phyloP scores from a whole-genome alignment of 768 basidiomycete genomes.

The Chalciporus sphaerocephalus region DNA sequence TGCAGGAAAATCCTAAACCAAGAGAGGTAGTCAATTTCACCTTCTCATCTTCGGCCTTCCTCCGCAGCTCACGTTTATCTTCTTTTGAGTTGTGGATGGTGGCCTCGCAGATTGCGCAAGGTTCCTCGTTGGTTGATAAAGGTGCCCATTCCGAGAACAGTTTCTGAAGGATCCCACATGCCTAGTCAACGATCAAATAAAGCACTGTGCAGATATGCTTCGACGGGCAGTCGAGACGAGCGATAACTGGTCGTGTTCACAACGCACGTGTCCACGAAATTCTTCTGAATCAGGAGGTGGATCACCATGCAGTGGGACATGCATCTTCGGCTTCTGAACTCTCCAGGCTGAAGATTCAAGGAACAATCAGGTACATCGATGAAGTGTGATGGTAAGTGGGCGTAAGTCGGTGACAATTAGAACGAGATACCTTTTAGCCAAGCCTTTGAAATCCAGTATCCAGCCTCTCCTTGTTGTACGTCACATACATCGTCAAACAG shows the following conservation, averaged over 20 bases:
- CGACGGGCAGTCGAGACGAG: slow-evolving; percentile 52
- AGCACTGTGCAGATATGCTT: slow-evolving; percentile 50
- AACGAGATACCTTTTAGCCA: slow-evolving; percentile 66
- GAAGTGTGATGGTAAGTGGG: slow-evolving; percentile 9
- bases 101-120: slow-evolving; percentile 63
- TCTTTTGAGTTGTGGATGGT: slow-evolving; percentile 52
- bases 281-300: slow-evolving; percentile 60
- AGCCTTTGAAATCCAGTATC: slow-evolving; percentile 71
- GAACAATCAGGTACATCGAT: not conserved
- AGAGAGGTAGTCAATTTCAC: slow-evolving; percentile 32
- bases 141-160: slow-evolving; percentile 68
- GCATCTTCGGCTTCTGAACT: slow-evolving; percentile 71
- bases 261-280: slow-evolving; percentile 57
- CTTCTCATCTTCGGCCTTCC: slow-evolving; percentile 76
- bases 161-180: slow-evolving; percentile 46
- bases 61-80: slow-evolving; percentile 58
- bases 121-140: slow-evolving; percentile 43
- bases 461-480: slow-evolving; percentile 38
- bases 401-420: slow-evolving; percentile 6
- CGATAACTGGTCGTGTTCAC: slow-evolving; percentile 65
- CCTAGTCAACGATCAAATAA: slow-evolving; percentile 38
- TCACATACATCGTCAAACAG: slow-evolving; percentile 54
- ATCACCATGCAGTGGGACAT: slow-evolving; percentile 51
- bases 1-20: slow-evolving; percentile 9
- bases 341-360: slow-evolving; percentile 59